Percentiles rank a stretch among this genome's conserved stretches.
These are phyloP conservation scores for Fragilariopsis cylindrus DNA, from an alignment of 108 stramenopile genomes.

Conservation along the genomic window DNA sequence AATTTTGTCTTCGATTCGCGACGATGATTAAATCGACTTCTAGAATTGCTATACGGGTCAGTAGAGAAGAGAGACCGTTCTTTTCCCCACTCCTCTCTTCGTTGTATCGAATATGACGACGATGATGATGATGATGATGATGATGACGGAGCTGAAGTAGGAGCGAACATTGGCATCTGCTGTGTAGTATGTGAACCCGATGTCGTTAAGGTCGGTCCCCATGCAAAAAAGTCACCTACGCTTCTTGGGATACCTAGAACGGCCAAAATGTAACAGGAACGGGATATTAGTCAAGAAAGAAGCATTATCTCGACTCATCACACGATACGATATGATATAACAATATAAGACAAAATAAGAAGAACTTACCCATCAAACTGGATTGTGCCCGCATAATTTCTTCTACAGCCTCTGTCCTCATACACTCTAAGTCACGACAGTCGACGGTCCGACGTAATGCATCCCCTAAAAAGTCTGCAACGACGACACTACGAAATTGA, in stretches of 20 bases:
- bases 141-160: background rate
- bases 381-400: conserved; percentile 79
- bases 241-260: conserved; percentile 20
- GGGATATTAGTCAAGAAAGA: too few relatives aligned
- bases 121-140: background rate
- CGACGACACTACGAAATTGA: conserved; percentile 68
- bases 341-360: conserved; percentile 46
- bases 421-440: conserved; percentile 73
- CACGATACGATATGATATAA: conserved; percentile 26
- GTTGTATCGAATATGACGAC: background rate
- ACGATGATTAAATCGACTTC: conserved; percentile 32
- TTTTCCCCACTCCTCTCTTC: background rate
- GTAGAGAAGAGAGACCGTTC: conserved; percentile 23
- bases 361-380: conserved; percentile 57
- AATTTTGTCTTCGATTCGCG: conserved; percentile 30
- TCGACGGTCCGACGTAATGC: conserved; percentile 71
- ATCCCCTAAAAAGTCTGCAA: conserved; percentile 84
- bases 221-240: conserved; percentile 73
- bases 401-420: conserved; percentile 72
- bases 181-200: background rate
- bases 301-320: too few relatives aligned
- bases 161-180: too few relatives aligned
- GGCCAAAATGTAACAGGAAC: too few relatives aligned
- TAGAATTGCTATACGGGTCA: conserved; percentile 19
- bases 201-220: conserved; percentile 62